Evolutionary conservation across 2,329 filamentous ascomycete genomes (phyloP), one percentile per base, ranked within the genome.

Genomic region (Aspergillus japonicus): DNA sequence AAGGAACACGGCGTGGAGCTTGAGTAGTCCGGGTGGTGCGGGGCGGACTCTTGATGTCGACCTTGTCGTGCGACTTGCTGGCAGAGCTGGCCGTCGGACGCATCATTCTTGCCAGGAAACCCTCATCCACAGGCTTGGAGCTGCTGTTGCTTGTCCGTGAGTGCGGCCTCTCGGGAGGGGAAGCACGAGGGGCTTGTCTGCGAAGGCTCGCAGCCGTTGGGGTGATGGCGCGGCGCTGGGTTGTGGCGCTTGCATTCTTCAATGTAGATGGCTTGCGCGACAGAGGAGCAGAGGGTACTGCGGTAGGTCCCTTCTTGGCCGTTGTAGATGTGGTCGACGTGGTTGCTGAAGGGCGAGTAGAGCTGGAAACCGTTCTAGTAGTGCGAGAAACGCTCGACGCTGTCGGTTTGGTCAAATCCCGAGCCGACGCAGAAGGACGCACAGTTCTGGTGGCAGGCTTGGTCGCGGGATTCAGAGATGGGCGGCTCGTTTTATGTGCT

Each of bases 91-190:
- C 77, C 12, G 80, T 82, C 23, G 80, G 80, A 5, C 80, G 76
- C 78, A 82, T 82, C 79, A 82, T 81, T 56, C 80, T 72, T 14
- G 80, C 80, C 35, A 82, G 68, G 64, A 82, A 82, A 1, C 77
- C 71, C 33, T 81, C 79, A 59, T 80, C 78, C 4, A 78, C 70
- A 7, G 75, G 73, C 56, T 72, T 78, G 23, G 73, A 58, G 54
- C 66, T 70, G 16, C 65, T 67, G 51, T 72, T 75, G 65, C 78
- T 80, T 23, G 68, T 63, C 23, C 79, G 76, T 23, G 79, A 79
- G 50, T 72, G 73, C 7, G 79, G 73, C 47, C 78, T 71, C 23
- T 77, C 72, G 23, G 70, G 67, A 33, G 73, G 64, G 14, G 75
- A 74, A 19, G 70, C 61, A n/a, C 71, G 71, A 60, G 71, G 70